Base-by-base conservation (phyloP, 345 rosid species). In the Murraya koenigii region DNA sequence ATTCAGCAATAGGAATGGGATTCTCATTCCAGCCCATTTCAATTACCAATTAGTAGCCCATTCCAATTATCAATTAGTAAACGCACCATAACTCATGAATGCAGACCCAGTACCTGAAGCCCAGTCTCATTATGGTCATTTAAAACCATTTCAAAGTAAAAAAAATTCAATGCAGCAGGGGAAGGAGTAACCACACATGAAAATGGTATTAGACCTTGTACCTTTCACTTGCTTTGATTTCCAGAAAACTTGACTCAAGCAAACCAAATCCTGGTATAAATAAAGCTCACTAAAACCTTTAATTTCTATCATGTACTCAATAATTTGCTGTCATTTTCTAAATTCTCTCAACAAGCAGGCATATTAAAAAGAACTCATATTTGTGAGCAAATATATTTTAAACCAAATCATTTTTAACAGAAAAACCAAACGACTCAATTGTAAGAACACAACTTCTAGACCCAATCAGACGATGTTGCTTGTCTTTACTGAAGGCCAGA, bases 221-320 rank as follows among this genome's bases (percentile, higher is more conserved):
- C 22, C 1, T 44, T 30, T 14, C 30, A 0, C 64, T 32, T 1
- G 28, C 26, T 30, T 63, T n/a, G 25, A 49, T 23, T 61, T 44
- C 38, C 26, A n/a, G 33, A 28, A 28, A 62, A 39, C 36, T 52
- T 30, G 63, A 28, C 49, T 72, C 36, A n/a, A 79, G 69, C 78
- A 74, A 74, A 55, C 69, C 41, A 70, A 38, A 41, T n/a, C 13
- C 23, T 39, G 30, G 19, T 30, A 32, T 2, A 28, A 30, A 6
- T 9, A 35, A 20, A 10, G 22, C 41, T 14, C 0, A 4, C 14
- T 69, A 26, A 25, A 67, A 39, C 26, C 71, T 68, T 49, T 9
- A 70, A 70, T n/a, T 49, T 28, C 15, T 70, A n/a, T 23, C 39
- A 70, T 28, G 38, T 55, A 23, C 28, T 22, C 36, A 59, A 39